Conservation (phyloP, 2,329 filamentous ascomycete genomes). For the Colletotrichum trifolii region DNA sequence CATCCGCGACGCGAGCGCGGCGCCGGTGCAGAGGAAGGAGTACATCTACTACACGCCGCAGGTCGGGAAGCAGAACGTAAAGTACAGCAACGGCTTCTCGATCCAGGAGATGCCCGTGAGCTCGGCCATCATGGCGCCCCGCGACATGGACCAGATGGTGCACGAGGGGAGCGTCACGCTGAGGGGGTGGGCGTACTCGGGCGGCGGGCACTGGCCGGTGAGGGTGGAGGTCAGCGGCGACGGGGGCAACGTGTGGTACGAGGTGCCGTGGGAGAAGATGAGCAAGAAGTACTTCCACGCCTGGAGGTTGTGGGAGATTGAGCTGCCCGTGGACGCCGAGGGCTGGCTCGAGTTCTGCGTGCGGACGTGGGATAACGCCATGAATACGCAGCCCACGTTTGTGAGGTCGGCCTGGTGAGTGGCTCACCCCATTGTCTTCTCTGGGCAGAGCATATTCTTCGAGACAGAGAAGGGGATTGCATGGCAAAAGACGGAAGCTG, state of each 20-base stretch:
- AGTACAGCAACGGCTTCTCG: constrained; percentile 68
- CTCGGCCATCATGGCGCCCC: constrained; percentile 73
- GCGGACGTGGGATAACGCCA: constrained; percentile 70
- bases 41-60: constrained; percentile 78
- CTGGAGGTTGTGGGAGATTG: constrained; percentile 73
- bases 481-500: not conserved
- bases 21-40: constrained; percentile 73
- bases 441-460: too few relatives aligned
- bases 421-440: not conserved
- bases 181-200: constrained; percentile 69
- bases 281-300: constrained; percentile 70
- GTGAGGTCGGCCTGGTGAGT: constrained; percentile 49
- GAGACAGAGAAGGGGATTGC: too few relatives aligned
- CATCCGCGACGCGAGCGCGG: constrained; percentile 64
- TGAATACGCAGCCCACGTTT: constrained; percentile 69
- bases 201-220: constrained; percentile 69
- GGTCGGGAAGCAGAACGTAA: constrained; percentile 73
- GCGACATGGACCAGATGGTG: constrained; percentile 67
- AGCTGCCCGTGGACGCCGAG: constrained; percentile 71
- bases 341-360: constrained; percentile 70
- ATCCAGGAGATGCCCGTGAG: constrained; percentile 80
- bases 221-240: constrained; percentile 72
- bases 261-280: constrained; percentile 68
- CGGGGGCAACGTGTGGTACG: constrained; percentile 73
- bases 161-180: constrained; percentile 67